These are phyloP conservation scores for Cyclostephanos tholiformis DNA, from an alignment of 108 stramenopile species.

Conservation along the genomic window DNA sequence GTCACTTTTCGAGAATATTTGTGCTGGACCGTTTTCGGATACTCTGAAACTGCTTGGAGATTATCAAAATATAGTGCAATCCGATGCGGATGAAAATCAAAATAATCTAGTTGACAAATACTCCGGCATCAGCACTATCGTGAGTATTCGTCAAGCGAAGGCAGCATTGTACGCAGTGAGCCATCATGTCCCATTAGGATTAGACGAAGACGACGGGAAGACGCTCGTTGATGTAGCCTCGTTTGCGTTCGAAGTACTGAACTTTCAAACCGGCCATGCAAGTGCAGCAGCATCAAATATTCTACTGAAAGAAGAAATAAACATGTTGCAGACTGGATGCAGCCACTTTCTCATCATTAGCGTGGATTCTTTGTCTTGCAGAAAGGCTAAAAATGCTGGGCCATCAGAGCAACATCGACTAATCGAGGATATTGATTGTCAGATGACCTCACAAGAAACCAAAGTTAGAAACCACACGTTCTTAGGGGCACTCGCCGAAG, in stretches of 20 bases:
- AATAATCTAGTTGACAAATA: not conserved
- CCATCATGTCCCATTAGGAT: conserved; percentile 31
- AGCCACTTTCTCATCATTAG: conserved; percentile 28
- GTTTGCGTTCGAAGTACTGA: conserved; percentile 28
- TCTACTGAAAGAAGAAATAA: conserved; percentile 13
- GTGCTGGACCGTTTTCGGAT: conserved; percentile 15
- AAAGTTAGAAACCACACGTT: not conserved
- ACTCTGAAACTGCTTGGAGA: conserved; percentile 13
- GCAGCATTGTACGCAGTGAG: conserved; percentile 36
- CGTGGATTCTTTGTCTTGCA: conserved; percentile 32
- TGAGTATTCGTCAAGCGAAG: conserved; percentile 22
- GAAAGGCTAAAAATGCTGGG: conserved; percentile 10
- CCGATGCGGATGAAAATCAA: not conserved
- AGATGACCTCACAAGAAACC: not conserved
- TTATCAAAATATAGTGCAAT: not conserved
- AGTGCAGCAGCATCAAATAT: not conserved
- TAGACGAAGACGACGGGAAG: conserved; percentile 26
- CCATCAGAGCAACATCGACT: not conserved
- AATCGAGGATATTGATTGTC: conserved; percentile 18
- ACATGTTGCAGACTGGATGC: conserved; percentile 41
- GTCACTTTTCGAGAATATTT: conserved; percentile 26
- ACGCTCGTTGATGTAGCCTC: conserved; percentile 25
- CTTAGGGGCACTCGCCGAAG: conserved; percentile 9
- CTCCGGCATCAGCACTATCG: not conserved
- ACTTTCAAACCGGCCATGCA: not conserved